Conservation (phyloP, 768 basidiomycete species). For the Albatrellus ellisii region DNA sequence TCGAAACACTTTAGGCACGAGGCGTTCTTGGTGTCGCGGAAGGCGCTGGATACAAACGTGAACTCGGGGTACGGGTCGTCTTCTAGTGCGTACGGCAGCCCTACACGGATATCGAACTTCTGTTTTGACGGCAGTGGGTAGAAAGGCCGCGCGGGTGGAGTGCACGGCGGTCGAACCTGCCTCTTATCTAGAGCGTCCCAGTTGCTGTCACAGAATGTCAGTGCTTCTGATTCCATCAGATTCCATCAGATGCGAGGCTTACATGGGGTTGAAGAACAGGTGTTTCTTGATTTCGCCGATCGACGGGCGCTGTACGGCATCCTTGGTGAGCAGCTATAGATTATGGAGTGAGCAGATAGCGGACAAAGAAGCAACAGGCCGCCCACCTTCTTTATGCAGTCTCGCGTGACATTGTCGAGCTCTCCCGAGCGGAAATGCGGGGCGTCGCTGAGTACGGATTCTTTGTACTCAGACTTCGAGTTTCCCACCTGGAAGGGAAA, state of each 20-base stretch:
- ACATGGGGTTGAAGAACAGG: background rate
- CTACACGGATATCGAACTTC: background rate
- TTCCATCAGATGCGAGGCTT: background rate
- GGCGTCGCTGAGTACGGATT: background rate
- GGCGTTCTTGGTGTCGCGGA: background rate
- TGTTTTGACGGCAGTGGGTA: background rate
- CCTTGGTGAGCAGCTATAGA: background rate
- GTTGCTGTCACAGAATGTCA: background rate
- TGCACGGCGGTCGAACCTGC: background rate
- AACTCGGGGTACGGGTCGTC: conserved; percentile 3
- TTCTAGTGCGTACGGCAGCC: background rate
- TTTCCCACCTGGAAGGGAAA: background rate
- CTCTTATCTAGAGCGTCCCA: background rate
- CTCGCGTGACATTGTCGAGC: background rate
- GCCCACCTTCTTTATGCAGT: background rate
- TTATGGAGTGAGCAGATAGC: too few species aligned
- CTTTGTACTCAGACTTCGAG: background rate
- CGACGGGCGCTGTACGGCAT: background rate
- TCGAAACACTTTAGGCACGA: background rate
- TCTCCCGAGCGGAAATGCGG: background rate
- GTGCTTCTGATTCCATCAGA: background rate
- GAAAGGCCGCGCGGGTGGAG: background rate
- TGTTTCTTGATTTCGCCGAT: conserved; percentile 1
- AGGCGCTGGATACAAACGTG: background rate
- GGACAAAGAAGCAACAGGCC: background rate